Conservation (phyloP, 2,329 filamentous ascomycete species). For the Aspergillus versicolor region DNA sequence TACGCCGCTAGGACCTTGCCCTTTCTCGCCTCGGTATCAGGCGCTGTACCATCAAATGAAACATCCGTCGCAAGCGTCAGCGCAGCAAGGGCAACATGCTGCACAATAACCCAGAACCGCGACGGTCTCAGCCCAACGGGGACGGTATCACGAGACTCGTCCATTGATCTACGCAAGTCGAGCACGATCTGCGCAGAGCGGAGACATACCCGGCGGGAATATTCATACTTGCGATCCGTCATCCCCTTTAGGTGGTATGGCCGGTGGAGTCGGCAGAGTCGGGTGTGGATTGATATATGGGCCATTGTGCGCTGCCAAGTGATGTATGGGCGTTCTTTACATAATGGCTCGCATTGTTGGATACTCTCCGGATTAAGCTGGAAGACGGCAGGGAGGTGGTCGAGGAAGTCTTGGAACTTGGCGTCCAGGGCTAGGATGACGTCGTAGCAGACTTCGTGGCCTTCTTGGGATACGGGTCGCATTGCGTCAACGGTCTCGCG, state of each 20-base stretch:
- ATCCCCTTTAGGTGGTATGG: slow-evolving; percentile 21
- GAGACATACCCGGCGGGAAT: neutral
- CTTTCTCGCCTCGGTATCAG: slow-evolving; percentile 16
- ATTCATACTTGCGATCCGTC: slow-evolving; percentile 9
- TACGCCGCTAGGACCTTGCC: slow-evolving; percentile 4
- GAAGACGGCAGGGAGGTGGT: slow-evolving; percentile 1
- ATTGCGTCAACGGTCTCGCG: slow-evolving; percentile 6
- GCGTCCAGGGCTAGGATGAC: neutral
- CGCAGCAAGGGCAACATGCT: slow-evolving; percentile 25
- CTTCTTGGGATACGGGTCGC: neutral
- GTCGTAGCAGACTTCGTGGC: neutral
- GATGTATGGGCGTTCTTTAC: slow-evolving; percentile 24
- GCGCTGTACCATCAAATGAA: slow-evolving; percentile 19
- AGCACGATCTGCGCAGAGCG: slow-evolving; percentile 5
- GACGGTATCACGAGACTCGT: neutral
- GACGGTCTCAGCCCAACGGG: slow-evolving; percentile 16
- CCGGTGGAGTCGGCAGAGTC: slow-evolving; percentile 25
- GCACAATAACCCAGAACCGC: slow-evolving; percentile 21
- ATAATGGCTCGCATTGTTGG: slow-evolving; percentile 11
- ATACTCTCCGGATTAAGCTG: slow-evolving; percentile 17
- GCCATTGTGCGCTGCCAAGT: slow-evolving; percentile 18
- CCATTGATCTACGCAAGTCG: slow-evolving; percentile 1
- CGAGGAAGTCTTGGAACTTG: neutral
- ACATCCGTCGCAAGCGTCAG: slow-evolving; percentile 25
- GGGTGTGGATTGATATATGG: slow-evolving; percentile 22